These are phyloP conservation scores for Licmophora abbreviata DNA, from an alignment of 108 stramenopile genomes.

Conservation along the genomic window DNA sequence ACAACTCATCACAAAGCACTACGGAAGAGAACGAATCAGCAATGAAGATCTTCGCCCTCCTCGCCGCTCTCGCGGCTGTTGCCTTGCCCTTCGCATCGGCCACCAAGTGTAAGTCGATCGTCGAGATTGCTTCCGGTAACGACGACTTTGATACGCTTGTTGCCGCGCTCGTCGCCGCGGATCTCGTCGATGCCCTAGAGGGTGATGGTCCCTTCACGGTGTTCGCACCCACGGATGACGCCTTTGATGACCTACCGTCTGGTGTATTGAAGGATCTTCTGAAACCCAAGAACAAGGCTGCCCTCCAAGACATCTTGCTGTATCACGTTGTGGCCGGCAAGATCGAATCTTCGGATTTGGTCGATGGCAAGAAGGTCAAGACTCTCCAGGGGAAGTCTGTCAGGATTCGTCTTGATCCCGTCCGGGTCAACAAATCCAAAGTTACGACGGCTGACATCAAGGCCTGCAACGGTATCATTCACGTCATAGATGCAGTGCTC, in stretches of 20 bases:
- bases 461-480: neutral
- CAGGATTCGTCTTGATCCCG: too few relatives aligned
- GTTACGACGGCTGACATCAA: neutral
- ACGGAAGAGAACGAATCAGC: constrained; percentile 92
- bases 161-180: constrained; percentile 89
- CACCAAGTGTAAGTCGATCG: too few relatives aligned
- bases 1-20: constrained; percentile 80
- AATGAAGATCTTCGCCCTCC: too few relatives aligned
- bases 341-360: neutral
- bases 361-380: neutral
- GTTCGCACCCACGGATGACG: neutral
- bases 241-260: neutral
- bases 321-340: neutral
- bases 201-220: neutral
- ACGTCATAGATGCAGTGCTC: neutral
- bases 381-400: neutral
- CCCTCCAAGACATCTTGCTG: neutral
- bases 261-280: neutral
- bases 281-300: too few relatives aligned
- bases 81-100: too few relatives aligned
- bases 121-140: too few relatives aligned
- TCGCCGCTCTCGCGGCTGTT: too few relatives aligned
- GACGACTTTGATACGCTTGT: constrained; percentile 99
- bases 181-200: constrained; percentile 27
- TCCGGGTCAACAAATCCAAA: neutral